Evolutionary conservation across 208 protist species (phyloP).

Genomic region (Naegleria fowleri): DNA sequence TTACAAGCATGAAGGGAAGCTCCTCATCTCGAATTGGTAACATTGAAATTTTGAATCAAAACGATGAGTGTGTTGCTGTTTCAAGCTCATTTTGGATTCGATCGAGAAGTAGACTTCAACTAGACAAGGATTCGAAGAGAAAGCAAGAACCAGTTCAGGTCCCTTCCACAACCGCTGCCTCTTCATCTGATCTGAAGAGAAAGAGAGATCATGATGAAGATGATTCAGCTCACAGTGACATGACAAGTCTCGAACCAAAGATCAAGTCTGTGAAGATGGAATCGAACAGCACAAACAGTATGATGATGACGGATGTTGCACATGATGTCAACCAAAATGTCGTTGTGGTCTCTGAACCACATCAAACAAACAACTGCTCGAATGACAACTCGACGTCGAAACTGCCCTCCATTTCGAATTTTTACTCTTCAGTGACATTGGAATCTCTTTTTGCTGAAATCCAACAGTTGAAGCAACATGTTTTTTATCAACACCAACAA

Average conservation of each 20-base stretch:
- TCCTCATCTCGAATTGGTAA: not conserved
- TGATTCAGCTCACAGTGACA: not conserved
- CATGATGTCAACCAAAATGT: too few relatives aligned
- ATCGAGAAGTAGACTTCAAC: not conserved
- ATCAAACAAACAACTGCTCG: too few relatives aligned
- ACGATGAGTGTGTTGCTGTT: not conserved
- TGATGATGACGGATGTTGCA: not conserved
- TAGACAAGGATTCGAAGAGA: not conserved
- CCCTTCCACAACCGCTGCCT: too few relatives aligned
- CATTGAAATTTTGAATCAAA: not conserved
- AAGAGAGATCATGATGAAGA: slow-evolving; percentile 1
- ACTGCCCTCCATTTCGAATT: not conserved
- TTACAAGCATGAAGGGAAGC: not conserved
- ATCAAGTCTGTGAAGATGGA: not conserved
- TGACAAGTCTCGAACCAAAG: not conserved
- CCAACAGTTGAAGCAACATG: not conserved
- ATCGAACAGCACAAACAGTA: not conserved
- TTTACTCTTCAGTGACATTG: not conserved
- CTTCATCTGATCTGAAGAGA: not conserved
- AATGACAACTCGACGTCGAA: not conserved
- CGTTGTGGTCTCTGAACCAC: too few relatives aligned
- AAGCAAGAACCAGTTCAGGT: not conserved
- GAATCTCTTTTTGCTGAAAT: not conserved
- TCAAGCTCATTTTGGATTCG: not conserved
- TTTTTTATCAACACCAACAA: not conserved